These are phyloP conservation scores for Mikania micrantha DNA, from an alignment of 129 eudicot species.

Conservation along the genomic window DNA sequence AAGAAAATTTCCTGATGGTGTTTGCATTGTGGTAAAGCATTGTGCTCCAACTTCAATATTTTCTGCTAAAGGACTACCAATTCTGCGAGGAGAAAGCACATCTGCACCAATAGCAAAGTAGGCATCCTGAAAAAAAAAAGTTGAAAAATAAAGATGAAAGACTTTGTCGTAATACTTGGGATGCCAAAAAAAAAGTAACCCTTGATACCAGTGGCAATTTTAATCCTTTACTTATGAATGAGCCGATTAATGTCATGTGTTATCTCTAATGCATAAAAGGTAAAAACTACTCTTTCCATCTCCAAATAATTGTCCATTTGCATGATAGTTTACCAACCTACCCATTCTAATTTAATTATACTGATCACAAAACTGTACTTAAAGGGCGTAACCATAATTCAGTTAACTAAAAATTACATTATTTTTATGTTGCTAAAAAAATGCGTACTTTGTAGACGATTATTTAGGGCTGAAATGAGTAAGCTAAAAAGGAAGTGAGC, in stretches of 20 bases:
- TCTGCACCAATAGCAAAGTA: slow-evolving; percentile 88
- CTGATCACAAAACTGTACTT: not conserved
- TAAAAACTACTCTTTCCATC: not conserved
- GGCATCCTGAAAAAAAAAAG: slow-evolving; percentile 54
- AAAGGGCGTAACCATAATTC: not conserved
- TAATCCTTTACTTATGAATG: not conserved
- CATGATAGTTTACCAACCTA: no score
- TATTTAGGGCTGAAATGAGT: not conserved
- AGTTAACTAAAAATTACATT: not conserved
- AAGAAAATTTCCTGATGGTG: slow-evolving; percentile 75
- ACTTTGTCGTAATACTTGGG: not conserved
- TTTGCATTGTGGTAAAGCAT: slow-evolving; percentile 77
- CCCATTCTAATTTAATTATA: no score
- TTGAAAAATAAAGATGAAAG: not conserved
- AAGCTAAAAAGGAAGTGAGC: not conserved
- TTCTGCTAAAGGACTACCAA: slow-evolving; percentile 92
- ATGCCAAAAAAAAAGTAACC: not conserved
- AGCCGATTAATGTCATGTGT: not conserved
- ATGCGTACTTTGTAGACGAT: not conserved
- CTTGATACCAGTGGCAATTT: not conserved
- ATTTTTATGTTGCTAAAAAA: not conserved
- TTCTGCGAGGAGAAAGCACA: slow-evolving; percentile 78
- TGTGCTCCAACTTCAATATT: slow-evolving; percentile 82
- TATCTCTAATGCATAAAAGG: not conserved
- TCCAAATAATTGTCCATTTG: not conserved